Conservation (phyloP, 805 yeast genomes). For the Blastobotrys attinorum region DNA sequence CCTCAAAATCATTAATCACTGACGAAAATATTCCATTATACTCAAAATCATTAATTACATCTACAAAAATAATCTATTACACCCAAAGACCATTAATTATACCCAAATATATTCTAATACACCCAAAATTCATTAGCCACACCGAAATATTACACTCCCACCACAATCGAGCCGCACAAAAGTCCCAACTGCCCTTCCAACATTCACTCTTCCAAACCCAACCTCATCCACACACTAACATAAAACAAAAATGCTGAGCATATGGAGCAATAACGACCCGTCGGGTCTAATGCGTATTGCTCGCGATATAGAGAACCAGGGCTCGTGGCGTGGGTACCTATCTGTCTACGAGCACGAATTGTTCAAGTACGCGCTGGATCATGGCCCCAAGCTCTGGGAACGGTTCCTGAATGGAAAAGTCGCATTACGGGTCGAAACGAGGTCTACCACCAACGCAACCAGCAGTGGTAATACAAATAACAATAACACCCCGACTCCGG, state of each 20-base stretch:
- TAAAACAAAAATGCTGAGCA: conserved; percentile 1
- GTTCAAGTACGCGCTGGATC: conserved; percentile 25
- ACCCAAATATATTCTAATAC: too few species aligned
- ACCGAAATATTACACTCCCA: too few species aligned
- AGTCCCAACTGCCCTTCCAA: too few species aligned
- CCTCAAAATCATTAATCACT: too few species aligned
- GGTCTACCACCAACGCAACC: neutral
- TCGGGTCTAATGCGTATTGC: conserved; percentile 18
- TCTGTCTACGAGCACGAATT: conserved; percentile 31
- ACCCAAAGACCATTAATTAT: too few species aligned
- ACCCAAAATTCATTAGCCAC: too few species aligned
- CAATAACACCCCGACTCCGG: conserved; percentile 3
- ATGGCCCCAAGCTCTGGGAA: conserved; percentile 28
- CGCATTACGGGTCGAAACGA: conserved; percentile 15
- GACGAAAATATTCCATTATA: too few species aligned
- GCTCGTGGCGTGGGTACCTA: conserved; percentile 30
- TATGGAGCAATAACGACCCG: conserved; percentile 17
- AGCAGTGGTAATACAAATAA: conserved; percentile 2
- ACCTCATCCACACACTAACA: too few species aligned
- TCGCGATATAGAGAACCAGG: conserved; percentile 21
- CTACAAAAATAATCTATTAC: too few species aligned
- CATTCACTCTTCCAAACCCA: too few species aligned
- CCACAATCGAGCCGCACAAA: too few species aligned
- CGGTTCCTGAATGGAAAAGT: conserved; percentile 26
- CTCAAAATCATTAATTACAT: too few species aligned